Percentiles rank a stretch among this genome's conserved stretches.
Evolutionary conservation across 2,329 filamentous ascomycete species (phyloP).

Genomic region (Stachybotrys chartarum): DNA sequence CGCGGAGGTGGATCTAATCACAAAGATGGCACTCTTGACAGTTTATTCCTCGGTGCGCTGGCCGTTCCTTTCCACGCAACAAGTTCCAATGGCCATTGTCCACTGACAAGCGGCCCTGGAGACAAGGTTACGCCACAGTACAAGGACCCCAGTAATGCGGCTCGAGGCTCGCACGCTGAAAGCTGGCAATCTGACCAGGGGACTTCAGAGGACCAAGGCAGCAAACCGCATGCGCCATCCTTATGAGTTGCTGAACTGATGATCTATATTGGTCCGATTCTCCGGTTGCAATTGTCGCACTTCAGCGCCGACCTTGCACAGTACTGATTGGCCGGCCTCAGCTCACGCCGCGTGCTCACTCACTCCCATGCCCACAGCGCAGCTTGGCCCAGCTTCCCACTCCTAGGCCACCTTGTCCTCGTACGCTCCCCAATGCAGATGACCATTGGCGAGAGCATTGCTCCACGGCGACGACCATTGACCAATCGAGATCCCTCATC

Average conservation of each 20-base stretch:
- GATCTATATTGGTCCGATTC: background rate
- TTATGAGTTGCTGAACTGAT: no score
- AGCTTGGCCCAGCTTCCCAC: no score
- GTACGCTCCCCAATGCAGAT: background rate
- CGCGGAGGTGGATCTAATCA: background rate
- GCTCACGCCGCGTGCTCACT: background rate
- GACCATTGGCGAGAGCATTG: background rate
- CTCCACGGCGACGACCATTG: slow-evolving; percentile 1
- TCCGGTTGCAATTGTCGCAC: background rate
- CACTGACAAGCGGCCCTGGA: background rate
- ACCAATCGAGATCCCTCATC: background rate
- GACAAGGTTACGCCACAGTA: background rate
- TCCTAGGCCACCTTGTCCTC: background rate
- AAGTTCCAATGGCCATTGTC: background rate
- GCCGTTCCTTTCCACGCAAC: background rate
- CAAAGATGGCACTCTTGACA: background rate
- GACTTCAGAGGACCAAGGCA: no score
- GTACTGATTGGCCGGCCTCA: background rate
- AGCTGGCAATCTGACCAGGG: no score
- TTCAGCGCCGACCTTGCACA: background rate
- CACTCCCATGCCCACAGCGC: no score
- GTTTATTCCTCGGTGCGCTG: background rate
- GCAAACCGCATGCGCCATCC: no score
- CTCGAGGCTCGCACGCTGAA: no score
- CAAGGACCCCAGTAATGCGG: background rate